Conservation (phyloP, 129 eudicot species). For the Helianthus tuberosus region DNA sequence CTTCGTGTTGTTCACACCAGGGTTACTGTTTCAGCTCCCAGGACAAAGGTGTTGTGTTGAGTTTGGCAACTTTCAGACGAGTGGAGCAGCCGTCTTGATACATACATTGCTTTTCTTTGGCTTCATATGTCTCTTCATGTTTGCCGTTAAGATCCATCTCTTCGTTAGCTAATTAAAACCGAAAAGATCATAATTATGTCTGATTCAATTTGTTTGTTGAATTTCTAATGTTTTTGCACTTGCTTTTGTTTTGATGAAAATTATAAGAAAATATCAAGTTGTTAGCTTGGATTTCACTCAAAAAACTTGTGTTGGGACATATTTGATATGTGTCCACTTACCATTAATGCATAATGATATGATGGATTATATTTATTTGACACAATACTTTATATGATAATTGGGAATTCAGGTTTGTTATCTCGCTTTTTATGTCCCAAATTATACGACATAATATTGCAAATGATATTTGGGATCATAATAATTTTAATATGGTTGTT, state of each 20-base stretch:
- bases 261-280: not conserved
- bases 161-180: constrained; percentile 31
- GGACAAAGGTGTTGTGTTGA: constrained; percentile 58
- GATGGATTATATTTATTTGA: not conserved
- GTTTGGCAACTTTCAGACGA: constrained; percentile 62
- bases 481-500: too few species aligned
- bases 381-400: too few species aligned
- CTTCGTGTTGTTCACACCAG: constrained; percentile 67
- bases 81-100: constrained; percentile 56
- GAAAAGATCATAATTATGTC: not conserved
- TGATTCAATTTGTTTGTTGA: not conserved
- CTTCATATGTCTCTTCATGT: constrained; percentile 53
- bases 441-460: too few species aligned
- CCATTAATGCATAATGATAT: not conserved
- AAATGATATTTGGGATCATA: too few species aligned
- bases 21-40: constrained; percentile 68
- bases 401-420: not conserved
- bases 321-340: not conserved
- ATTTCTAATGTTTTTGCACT: not conserved
- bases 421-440: not conserved
- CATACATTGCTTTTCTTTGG: constrained; percentile 67
- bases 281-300: not conserved
- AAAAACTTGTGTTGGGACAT: not conserved
- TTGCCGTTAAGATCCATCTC: constrained; percentile 55
- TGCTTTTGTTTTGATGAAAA: not conserved